Base-by-base conservation (phyloP, 2,329 filamentous ascomycete species). In the Tolypocladium cylindrosporum region DNA sequence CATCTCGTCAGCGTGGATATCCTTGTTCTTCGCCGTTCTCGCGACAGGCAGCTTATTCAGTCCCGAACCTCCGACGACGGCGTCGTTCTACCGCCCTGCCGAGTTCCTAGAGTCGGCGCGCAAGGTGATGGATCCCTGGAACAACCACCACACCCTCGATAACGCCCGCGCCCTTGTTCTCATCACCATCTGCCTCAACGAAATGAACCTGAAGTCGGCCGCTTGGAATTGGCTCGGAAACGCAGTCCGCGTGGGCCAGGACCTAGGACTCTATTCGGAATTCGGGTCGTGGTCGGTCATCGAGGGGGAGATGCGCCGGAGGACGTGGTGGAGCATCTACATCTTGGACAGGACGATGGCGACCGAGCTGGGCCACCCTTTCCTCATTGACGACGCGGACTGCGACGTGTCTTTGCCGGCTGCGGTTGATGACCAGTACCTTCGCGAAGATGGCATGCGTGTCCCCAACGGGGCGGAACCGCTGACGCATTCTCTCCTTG, bases 301-400 rank as follows among this genome's bases (percentile, higher is more conserved):
- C 16, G 91, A 96, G 66, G 83, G 83, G 13, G 93, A 97, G 72
- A 91, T 93, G 84, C 85, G 92, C 57, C 85, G 89, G 60, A 82
- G 92, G 57, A 84, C 94, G 2, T 99, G 93, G 93, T 99, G 94
- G 91, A 85, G 90, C 16, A 84, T 96, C 58, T 97, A 97, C 72
- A 84, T 91, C 51, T 85, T 92, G 75, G 94, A 99, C 74, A 85
- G 91, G 61, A 81, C 89, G 34, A 76, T 95, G 55, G 86, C 91
- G 0, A 77, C 96, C 14, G 92, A 96, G 68, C 79, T 91, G 40
- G 89, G 90, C 10, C 85, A 88, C 55, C 91, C 93, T 0, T 83
- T 89, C 58, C 74, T 92, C 62, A 96, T 97, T 67, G 82, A 92
- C 67, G 93, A 97, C 65, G 81, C 84, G 39, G 93, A 97, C 71